These are phyloP conservation scores for Chlamydomonas applanata DNA, from an alignment of 139 green algal species.

Conservation along the genomic window DNA sequence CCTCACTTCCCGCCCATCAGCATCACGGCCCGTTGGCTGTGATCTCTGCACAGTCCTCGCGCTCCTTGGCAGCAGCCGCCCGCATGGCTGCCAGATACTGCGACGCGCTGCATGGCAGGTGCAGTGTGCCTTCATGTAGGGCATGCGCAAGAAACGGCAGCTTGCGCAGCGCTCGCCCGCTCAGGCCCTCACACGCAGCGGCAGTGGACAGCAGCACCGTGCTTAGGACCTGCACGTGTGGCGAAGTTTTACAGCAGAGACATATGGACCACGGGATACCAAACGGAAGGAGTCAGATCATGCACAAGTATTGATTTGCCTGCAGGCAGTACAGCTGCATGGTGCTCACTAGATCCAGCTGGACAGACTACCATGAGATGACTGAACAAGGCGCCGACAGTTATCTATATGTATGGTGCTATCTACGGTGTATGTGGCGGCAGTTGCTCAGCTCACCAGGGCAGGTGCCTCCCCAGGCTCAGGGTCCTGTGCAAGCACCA, in stretches of 20 bases:
- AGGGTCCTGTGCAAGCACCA: not conserved
- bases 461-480: not conserved
- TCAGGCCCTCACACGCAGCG: conserved; percentile 60
- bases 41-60: not conserved
- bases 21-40: no score
- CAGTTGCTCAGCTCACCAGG: not conserved
- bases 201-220: conserved; percentile 43
- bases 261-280: no score
- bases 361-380: no score
- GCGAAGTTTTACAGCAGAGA: no score
- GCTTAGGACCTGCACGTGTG: conserved; percentile 21
- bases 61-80: not conserved
- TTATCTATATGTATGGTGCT: no score
- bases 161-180: conserved; percentile 69
- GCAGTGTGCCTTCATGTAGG: not conserved
- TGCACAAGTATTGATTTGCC: no score
- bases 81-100: not conserved
- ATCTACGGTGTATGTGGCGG: no score
- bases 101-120: not conserved
- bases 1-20: no score
- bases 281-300: no score
- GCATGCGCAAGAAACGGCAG: conserved; percentile 81
- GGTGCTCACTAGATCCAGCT: no score
- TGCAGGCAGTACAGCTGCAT: no score
- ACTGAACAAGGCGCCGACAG: no score